Conservation (phyloP, 2,329 filamentous ascomycete species). For the Nothophoma quercina region DNA sequence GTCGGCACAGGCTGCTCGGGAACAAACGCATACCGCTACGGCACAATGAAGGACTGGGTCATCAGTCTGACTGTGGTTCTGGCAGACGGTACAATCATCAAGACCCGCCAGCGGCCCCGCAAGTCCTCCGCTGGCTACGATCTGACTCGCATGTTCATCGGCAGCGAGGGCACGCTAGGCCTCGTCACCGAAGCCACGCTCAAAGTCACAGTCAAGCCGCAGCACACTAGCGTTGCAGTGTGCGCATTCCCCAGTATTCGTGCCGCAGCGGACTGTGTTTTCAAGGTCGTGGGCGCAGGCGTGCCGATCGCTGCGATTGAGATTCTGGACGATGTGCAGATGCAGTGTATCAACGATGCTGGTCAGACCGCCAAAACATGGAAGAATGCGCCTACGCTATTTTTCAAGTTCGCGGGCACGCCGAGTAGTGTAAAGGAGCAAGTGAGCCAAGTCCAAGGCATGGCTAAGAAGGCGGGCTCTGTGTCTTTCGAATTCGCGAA, state of each 20-base stretch:
- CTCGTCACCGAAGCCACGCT: constrained; percentile 90
- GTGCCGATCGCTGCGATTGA: constrained; percentile 91
- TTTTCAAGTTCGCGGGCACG: constrained; percentile 78
- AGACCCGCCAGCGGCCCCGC: constrained; percentile 84
- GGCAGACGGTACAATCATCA: constrained; percentile 88
- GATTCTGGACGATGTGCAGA: constrained; percentile 90
- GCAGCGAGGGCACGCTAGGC: constrained; percentile 89
- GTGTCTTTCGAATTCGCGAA: constrained; percentile 75
- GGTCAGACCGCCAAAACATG: constrained; percentile 70
- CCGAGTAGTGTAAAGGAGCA: constrained; percentile 78
- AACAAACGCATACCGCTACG: constrained; percentile 91
- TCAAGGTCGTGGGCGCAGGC: constrained; percentile 78
- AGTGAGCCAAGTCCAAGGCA: constrained; percentile 69
- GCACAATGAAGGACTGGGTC: constrained; percentile 96
- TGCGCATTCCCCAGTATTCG: constrained; percentile 70
- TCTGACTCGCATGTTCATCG: constrained; percentile 86
- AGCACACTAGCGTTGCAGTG: constrained; percentile 82
- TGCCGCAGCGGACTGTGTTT: constrained; percentile 79
- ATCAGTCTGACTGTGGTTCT: constrained; percentile 85
- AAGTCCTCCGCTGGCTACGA: constrained; percentile 95
- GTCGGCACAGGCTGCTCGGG: constrained; percentile 79
- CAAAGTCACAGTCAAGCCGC: constrained; percentile 83
- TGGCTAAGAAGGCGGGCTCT: constrained; percentile 66
- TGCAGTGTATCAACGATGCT: constrained; percentile 74
- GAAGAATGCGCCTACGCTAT: constrained; percentile 75